A percentile compares a stretch with the other conserved stretches of the same genome.
Evolutionary conservation across 129 eudicot species (phyloP).

Genomic region (Saussurea involucrata): DNA sequence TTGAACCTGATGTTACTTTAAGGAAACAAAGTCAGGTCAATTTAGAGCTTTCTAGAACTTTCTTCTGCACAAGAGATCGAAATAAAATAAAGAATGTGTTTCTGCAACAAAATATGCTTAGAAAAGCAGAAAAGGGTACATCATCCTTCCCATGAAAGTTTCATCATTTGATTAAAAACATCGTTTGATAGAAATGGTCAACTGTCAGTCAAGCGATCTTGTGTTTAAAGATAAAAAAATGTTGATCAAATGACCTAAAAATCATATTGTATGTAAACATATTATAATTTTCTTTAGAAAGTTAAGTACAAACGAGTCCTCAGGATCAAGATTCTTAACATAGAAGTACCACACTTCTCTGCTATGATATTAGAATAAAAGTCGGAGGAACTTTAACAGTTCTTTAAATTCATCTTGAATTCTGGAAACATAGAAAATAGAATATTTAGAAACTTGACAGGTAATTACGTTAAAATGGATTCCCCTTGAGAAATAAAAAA

Average conservation of each 20-base stretch:
- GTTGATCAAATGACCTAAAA: neutral
- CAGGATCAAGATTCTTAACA: neutral
- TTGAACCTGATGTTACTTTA: slow-evolving; percentile 37
- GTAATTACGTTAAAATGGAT: neutral
- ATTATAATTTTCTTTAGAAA: neutral
- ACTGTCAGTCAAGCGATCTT: neutral
- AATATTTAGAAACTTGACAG: neutral
- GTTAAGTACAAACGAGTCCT: neutral
- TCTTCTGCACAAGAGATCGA: neutral
- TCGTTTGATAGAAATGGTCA: neutral
- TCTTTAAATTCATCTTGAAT: neutral
- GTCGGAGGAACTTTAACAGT: neutral
- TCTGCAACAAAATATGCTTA: neutral
- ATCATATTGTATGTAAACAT: neutral
- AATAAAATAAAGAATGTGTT: neutral
- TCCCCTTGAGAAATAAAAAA: neutral
- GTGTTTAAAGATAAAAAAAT: neutral
- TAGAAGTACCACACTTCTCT: neutral
- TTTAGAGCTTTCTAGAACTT: neutral
- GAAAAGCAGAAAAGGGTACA: neutral
- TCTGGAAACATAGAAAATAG: neutral
- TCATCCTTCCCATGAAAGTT: neutral
- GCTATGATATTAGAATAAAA: neutral
- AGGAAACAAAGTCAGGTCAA: neutral
- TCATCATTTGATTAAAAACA: neutral